Evolutionary conservation across 2,329 filamentous ascomycete genomes (phyloP).

Genomic region (Chaetomiaceae sp.): DNA sequence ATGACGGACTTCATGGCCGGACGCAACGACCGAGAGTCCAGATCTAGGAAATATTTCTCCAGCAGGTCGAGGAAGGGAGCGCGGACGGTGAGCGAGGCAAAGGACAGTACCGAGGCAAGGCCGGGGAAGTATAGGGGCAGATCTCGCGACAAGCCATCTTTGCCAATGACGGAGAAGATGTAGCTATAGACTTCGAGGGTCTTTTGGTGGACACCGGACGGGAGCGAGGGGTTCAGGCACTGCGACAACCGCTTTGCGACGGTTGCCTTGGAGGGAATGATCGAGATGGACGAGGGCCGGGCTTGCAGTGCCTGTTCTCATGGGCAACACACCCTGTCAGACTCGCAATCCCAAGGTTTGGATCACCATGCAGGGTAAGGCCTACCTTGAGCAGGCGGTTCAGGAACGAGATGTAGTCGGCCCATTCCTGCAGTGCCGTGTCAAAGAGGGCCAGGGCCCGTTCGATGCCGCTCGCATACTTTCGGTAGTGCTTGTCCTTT

Average conservation of each 20-base stretch:
- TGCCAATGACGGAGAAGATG: constrained; percentile 81
- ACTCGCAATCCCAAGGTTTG: neutral
- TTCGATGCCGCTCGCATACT: constrained; percentile 86
- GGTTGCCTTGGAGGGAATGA: constrained; percentile 74
- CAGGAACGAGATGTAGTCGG: constrained; percentile 97
- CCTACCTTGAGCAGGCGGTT: constrained; percentile 81
- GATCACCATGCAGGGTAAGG: neutral
- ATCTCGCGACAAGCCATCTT: constrained; percentile 73
- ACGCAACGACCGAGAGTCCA: constrained; percentile 68
- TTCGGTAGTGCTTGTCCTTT: constrained; percentile 69
- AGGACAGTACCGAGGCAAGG: constrained; percentile 82
- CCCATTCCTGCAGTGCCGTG: constrained; percentile 93
- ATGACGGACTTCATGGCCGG: constrained; percentile 89
- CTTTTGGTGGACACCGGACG: constrained; percentile 96
- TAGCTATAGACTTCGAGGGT: constrained; percentile 89
- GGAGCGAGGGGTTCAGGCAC: constrained; percentile 87
- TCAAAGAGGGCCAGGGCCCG: constrained; percentile 87
- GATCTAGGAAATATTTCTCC: constrained; percentile 70
- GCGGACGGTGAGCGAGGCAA: constrained; percentile 87
- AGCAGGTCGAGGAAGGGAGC: constrained; percentile 80
- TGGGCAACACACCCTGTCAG: constrained; percentile 9
- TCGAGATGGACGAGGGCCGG: constrained; percentile 65
- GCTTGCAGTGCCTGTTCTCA: constrained; percentile 74
- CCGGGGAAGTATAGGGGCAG: constrained; percentile 86
- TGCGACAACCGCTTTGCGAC: constrained; percentile 91